Percentiles rank a stretch among this genome's conserved stretches.
These are phyloP conservation scores for Casuarina glauca DNA, from an alignment of 306 rosid genomes.

Conservation along the genomic window DNA sequence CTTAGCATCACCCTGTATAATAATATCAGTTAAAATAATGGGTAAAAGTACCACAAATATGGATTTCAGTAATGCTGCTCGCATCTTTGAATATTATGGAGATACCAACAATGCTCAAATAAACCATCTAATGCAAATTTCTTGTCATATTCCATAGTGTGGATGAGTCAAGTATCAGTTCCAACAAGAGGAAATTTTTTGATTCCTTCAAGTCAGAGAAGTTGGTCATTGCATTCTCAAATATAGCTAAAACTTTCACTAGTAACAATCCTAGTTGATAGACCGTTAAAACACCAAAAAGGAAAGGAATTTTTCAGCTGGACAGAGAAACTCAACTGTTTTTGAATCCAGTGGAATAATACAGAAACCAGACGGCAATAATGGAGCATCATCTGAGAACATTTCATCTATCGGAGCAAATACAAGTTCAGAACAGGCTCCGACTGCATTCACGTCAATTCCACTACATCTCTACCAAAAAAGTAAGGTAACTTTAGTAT, in stretches of 20 bases:
- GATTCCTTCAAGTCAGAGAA: not conserved
- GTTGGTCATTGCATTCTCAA: not conserved
- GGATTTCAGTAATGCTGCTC: not conserved
- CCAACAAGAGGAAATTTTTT: not conserved
- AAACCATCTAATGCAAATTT: not conserved
- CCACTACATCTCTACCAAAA: conserved; percentile 72
- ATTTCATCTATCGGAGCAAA: conserved; percentile 91
- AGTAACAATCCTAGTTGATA: not conserved
- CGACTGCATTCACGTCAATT: conserved; percentile 73
- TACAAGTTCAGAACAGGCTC: conserved; percentile 83
- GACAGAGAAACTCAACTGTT: conserved; percentile 70
- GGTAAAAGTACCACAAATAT: not conserved
- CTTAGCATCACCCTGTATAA: conserved; percentile 64
- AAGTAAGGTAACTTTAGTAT: not conserved
- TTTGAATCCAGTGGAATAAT: conserved; percentile 85
- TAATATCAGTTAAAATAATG: not conserved
- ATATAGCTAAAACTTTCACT: not conserved
- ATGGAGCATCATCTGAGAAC: conserved; percentile 86
- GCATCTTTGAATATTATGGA: not conserved
- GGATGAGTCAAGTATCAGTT: too few relatives aligned
- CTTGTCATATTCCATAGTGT: not conserved
- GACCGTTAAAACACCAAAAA: not conserved
- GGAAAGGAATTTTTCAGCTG: not conserved
- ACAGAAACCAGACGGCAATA: conserved; percentile 96
- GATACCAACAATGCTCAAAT: not conserved